These are phyloP conservation scores for Pterocarpus macrocarpus DNA, from an alignment of 306 rosid species.

Conservation along the genomic window DNA sequence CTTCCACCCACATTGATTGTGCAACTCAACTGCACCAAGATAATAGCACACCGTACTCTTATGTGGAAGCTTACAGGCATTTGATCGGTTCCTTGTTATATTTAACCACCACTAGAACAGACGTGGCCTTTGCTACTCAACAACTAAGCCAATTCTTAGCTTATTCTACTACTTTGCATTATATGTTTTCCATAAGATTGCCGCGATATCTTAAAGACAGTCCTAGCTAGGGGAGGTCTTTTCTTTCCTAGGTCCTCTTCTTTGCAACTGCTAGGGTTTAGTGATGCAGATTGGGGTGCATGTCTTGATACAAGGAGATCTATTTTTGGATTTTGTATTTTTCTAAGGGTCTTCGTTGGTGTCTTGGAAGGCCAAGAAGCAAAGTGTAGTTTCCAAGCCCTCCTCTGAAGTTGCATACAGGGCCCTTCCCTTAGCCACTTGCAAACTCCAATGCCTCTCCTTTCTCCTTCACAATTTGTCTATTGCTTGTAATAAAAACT, in stretches of 20 bases:
- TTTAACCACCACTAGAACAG: too few relatives aligned
- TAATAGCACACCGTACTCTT: too few relatives aligned
- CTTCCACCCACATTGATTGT: too few relatives aligned
- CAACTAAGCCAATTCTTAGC: too few relatives aligned
- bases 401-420: not conserved
- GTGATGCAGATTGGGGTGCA: not conserved
- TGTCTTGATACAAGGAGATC: not conserved
- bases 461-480: not conserved
- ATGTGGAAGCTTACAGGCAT: too few relatives aligned
- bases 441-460: not conserved
- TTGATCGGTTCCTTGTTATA: too few relatives aligned
- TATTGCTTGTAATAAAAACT: too few relatives aligned
- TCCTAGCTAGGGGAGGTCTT: not conserved
- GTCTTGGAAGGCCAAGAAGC: not conserved
- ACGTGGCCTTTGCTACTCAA: too few relatives aligned
- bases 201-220: not conserved
- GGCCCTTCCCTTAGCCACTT: not conserved
- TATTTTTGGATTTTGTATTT: not conserved
- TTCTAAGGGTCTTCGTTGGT: not conserved
- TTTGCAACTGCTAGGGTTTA: too few relatives aligned
- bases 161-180: too few relatives aligned
- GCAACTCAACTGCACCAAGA: too few relatives aligned
- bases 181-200: too few relatives aligned
- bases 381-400: not conserved
- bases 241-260: not conserved